A percentile compares a stretch with the other conserved stretches of the same genome.
Evolutionary conservation across 257 asterid species (phyloP).

Genomic region (Gentiana macrophylla): DNA sequence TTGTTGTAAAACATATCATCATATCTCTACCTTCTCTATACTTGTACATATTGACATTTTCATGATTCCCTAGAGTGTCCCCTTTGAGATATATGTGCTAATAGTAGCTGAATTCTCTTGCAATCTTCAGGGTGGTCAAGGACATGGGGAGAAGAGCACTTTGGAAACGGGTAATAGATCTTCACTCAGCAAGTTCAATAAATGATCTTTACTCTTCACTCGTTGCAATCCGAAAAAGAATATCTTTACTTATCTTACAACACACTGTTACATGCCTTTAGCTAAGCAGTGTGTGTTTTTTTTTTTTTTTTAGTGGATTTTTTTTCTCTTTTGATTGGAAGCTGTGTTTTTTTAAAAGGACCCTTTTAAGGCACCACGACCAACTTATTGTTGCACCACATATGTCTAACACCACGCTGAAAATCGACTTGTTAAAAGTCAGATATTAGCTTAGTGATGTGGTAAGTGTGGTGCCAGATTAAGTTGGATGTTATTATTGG

Average conservation of each 20-base stretch:
- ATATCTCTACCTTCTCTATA: no score
- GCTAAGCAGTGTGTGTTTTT: background rate
- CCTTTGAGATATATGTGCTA: background rate
- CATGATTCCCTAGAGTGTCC: background rate
- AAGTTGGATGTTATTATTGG: no score
- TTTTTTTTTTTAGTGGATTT: background rate
- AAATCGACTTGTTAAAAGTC: no score
- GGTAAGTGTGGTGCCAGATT: no score
- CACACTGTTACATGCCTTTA: constrained; percentile 3
- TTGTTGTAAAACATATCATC: background rate
- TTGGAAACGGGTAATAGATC: constrained; percentile 71
- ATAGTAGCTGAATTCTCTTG: background rate
- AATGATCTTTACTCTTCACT: no score
- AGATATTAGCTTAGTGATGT: no score
- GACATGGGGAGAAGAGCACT: constrained; percentile 99
- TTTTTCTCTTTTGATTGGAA: background rate
- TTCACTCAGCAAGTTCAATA: no score
- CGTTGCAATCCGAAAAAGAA: no score
- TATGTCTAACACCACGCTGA: no score
- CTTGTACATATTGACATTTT: background rate
- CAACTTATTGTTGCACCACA: no score
- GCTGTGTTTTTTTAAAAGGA: background rate
- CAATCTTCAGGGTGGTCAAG: constrained; percentile 79
- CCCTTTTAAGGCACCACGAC: no score
- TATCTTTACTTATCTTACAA: background rate